phyloP scores from a whole-genome alignment of 2,329 filamentous ascomycete genomes.

The Dactylonectria macrodidyma region DNA sequence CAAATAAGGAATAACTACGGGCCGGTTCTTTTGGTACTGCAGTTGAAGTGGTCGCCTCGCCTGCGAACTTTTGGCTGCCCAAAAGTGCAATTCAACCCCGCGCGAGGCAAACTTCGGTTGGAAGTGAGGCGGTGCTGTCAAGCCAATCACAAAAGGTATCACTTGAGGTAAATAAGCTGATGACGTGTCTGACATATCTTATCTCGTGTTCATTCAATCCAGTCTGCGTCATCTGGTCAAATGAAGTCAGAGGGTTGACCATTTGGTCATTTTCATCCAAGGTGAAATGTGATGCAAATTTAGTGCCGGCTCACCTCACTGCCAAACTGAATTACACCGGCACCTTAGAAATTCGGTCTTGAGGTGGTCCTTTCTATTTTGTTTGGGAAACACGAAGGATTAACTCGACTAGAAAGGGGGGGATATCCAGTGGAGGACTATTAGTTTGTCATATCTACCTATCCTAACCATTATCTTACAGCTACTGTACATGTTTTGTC shows the following conservation, averaged over 20 bases:
- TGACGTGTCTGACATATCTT: neutral
- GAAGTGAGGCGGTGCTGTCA: neutral
- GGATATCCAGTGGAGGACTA: too few relatives aligned
- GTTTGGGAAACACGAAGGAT: too few relatives aligned
- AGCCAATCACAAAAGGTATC: neutral
- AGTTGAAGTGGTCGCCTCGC: neutral
- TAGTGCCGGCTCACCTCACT: too few relatives aligned
- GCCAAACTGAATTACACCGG: too few relatives aligned
- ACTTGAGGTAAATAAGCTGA: neutral
- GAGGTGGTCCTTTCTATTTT: too few relatives aligned
- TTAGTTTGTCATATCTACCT: too few relatives aligned
- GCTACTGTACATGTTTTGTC: slow-evolving; percentile 22
- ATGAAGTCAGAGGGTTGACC: too few relatives aligned
- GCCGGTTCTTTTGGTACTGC: neutral
- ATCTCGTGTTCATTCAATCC: neutral
- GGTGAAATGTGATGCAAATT: too few relatives aligned
- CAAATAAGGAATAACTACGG: neutral
- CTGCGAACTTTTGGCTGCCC: neutral
- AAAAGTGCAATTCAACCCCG: neutral
- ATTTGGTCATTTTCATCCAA: too few relatives aligned
- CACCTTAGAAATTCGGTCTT: too few relatives aligned
- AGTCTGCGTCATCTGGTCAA: neutral
- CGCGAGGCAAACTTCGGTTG: neutral
- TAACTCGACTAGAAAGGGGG: too few relatives aligned
- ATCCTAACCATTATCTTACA: neutral